Evolutionary conservation across 257 asterid genomes (phyloP).

Genomic region (Salvia miltiorrhiza): DNA sequence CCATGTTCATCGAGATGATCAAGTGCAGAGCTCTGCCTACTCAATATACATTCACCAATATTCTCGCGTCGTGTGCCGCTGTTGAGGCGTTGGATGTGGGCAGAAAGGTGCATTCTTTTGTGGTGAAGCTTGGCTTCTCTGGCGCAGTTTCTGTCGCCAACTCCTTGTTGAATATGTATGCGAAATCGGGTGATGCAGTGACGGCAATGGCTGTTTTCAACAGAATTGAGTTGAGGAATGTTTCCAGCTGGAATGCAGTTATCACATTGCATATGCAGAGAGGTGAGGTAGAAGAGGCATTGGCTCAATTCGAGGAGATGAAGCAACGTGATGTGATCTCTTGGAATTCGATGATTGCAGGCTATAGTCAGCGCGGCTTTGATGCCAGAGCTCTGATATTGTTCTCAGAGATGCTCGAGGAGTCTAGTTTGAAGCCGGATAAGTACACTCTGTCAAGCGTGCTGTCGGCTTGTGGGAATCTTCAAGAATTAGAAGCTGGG

Average conservation of each 20-base stretch:
- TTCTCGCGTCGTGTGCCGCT: slow-evolving; percentile 69
- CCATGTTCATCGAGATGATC: slow-evolving; percentile 63
- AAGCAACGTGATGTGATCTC: slow-evolving; percentile 60
- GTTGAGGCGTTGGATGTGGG: slow-evolving; percentile 50
- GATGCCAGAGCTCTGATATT: slow-evolving; percentile 49
- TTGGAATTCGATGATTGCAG: slow-evolving; percentile 83
- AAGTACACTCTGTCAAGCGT: slow-evolving; percentile 65
- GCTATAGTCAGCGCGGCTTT: slow-evolving; percentile 65
- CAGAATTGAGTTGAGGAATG: slow-evolving; percentile 49
- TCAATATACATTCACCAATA: slow-evolving; percentile 59
- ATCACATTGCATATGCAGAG: slow-evolving; percentile 66
- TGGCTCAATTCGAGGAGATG: slow-evolving; percentile 61
- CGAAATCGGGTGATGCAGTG: slow-evolving; percentile 53
- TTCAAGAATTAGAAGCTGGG: slow-evolving; percentile 44
- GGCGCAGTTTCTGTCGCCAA: slow-evolving; percentile 59
- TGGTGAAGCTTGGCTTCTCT: slow-evolving; percentile 52
- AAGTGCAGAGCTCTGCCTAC: slow-evolving; percentile 44
- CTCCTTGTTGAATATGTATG: slow-evolving; percentile 79
- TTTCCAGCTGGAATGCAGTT: slow-evolving; percentile 58
- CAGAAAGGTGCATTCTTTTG: slow-evolving; percentile 64
- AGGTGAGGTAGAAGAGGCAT: slow-evolving; percentile 53
- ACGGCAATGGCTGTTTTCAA: slow-evolving; percentile 49
- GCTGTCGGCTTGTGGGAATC: slow-evolving; percentile 74
- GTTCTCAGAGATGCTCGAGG: slow-evolving; percentile 56
- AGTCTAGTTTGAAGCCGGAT: slow-evolving; percentile 51